Evolutionary conservation across 2,329 filamentous ascomycete genomes (phyloP), one percentile per base, ranked within the genome.

Genomic region (Diaporthe nobilis): DNA sequence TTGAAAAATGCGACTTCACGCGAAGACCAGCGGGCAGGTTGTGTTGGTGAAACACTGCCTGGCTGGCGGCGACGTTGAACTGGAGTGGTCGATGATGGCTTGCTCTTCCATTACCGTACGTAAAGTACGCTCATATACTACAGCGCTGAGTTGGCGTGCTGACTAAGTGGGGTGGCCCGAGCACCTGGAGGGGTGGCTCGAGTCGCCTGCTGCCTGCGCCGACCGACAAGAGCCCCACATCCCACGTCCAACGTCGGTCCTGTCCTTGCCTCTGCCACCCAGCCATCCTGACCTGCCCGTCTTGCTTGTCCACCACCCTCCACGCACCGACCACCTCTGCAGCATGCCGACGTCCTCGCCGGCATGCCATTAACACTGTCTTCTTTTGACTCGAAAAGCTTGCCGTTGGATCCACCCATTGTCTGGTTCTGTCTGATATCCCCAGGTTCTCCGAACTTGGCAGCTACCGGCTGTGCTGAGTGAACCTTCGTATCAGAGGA

Each of bases 171-270:
- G 22, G 47, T 68, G 47, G 47, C 44, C 34, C 31, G 22, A 68
- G 47, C 47, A 53, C 20, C 28, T 39, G 47, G 22, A 37, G 63
- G 47, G 63, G 63, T 68, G 65, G 7, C 10, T 12, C 34, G n/a
- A 51, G 71, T 55, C 17, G 57, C 17, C 58, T 63, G 58, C 71
- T 73, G 57, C 71, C 71, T 73, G 57, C 58, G n/a, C 25, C 25
- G 28, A 53, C 47, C 47, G 63, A n/a, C 22, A 15, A 34, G 44
- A 15, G 44, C 63, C 63, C 42, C 44, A 34, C 44, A 34, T n/a
- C 61, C 61, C 28, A 47, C 61, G 10, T 31, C 44, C 22, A 39
- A 53, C 65, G 47, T 68, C 47, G 44, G 12, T 53, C 63, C 63
- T 13, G 37, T 5, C 37, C 12, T 39, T 39, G 25, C 20, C 42